Conservation (phyloP, 495 filamentous ascomycete genomes). For the Neurospora sp. region DNA sequence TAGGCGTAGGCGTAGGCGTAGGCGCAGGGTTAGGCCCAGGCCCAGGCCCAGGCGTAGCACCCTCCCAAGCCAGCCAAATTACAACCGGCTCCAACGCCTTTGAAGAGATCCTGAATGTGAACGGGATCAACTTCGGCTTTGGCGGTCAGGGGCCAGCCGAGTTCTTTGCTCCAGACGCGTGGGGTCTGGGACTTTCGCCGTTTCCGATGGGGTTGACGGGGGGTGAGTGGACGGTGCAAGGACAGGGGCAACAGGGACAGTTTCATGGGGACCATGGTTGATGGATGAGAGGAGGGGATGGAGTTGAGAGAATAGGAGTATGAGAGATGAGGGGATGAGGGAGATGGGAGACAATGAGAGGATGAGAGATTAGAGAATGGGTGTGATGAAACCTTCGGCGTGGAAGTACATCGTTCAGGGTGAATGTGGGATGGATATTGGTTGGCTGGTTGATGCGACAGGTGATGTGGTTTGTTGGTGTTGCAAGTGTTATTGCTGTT, state of each 20-base stretch:
- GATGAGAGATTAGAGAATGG: no score
- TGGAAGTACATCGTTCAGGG: no score
- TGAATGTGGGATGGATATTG: no score
- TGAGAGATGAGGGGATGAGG: no score
- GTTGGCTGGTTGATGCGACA: no score
- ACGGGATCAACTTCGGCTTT: constrained; percentile 16
- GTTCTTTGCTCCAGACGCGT: neutral
- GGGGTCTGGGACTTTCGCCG: neutral
- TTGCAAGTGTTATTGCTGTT: no score
- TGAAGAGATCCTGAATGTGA: constrained; percentile 11
- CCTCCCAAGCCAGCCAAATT: constrained; percentile 7
- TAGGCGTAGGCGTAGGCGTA: no score
- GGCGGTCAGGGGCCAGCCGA: neutral
- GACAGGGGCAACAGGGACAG: neutral
- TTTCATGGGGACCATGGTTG: neutral
- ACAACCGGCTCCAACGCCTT: constrained; percentile 21
- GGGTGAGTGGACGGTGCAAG: neutral
- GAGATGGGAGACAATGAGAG: no score
- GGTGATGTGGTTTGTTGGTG: no score
- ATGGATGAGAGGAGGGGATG: no score
- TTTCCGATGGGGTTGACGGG: neutral
- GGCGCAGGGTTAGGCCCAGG: neutral
- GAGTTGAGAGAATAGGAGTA: no score
- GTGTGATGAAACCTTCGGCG: no score
- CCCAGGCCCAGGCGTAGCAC: constrained; percentile 3